Evolutionary conservation across 257 asterid species (phyloP).

Genomic region (Scutellaria baicalensis): DNA sequence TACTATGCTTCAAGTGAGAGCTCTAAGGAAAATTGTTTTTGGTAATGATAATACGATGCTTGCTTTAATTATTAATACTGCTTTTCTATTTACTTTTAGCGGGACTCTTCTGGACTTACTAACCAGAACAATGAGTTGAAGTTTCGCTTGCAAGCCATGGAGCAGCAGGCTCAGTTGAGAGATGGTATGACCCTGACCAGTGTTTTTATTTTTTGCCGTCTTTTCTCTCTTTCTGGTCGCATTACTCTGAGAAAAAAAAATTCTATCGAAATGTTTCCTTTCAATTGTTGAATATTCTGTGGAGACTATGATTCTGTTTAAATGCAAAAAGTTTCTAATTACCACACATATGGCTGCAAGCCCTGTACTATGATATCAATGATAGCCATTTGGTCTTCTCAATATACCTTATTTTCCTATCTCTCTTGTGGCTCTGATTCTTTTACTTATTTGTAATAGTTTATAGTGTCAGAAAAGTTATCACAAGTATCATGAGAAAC

Average conservation of each 20-base stretch:
- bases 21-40: background rate
- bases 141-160: conserved; percentile 73
- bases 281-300: background rate
- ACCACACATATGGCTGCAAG: background rate
- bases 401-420: background rate
- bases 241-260: background rate
- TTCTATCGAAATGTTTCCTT: background rate
- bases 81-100: conserved; percentile 29
- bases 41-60: background rate
- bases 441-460: too few relatives aligned
- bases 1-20: conserved; percentile 58
- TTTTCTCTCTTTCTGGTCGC: background rate
- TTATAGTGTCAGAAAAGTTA: too few relatives aligned
- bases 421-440: too few relatives aligned
- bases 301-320: background rate
- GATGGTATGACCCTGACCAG: conserved; percentile 39
- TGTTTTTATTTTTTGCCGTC: background rate
- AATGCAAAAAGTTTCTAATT: background rate
- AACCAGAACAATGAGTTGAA: conserved; percentile 66
- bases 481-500: background rate
- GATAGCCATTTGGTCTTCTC: too few relatives aligned
- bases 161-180: conserved; percentile 74
- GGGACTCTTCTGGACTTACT: conserved; percentile 54
- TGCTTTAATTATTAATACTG: conserved; percentile 1
- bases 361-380: background rate